A percentile compares a stretch with the other conserved stretches of the same genome.
phyloP scores from a whole-genome alignment of 1,284 basidiomycete genomes.

The Ustanciosporium gigantosporum region DNA sequence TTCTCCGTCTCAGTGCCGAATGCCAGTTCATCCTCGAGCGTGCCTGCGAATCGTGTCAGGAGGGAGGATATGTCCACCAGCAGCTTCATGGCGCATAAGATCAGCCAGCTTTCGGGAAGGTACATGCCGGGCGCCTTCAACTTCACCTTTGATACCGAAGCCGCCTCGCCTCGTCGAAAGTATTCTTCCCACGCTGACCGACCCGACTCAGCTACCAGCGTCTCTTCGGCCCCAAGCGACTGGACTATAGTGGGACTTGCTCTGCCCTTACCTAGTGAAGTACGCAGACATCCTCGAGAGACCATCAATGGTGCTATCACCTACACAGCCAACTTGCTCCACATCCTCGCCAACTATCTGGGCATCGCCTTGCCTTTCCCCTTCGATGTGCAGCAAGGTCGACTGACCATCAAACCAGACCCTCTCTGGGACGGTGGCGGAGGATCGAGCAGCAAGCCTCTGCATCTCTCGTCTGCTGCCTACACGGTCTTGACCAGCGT shows the following conservation, averaged over 20 bases:
- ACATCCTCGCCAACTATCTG: conserved; percentile 38
- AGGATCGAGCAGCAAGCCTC: conserved; percentile 33
- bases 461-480: conserved; percentile 33
- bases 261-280: conserved; percentile 37
- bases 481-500: conserved; percentile 27
- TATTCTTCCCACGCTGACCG: background rate
- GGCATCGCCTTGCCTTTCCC: conserved; percentile 45
- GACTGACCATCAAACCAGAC: conserved; percentile 28
- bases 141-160: conserved; percentile 3
- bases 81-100: conserved; percentile 20
- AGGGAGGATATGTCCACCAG: conserved; percentile 19
- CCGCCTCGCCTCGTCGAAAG: background rate
- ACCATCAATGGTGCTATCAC: conserved; percentile 44
- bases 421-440: conserved; percentile 42
- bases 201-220: background rate
- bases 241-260: conserved; percentile 42
- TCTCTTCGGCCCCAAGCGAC: conserved; percentile 1
- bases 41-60: background rate
- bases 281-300: conserved; percentile 38
- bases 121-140: conserved; percentile 45
- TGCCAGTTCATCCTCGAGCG: background rate
- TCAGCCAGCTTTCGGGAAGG: conserved; percentile 30
- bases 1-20: conserved; percentile 23
- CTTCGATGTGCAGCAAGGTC: conserved; percentile 30
- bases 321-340: conserved; percentile 34